A percentile compares a stretch with the other conserved stretches of the same genome.
These are phyloP conservation scores for Syzygium malaccense DNA, from an alignment of 441 rosid species.

Conservation along the genomic window DNA sequence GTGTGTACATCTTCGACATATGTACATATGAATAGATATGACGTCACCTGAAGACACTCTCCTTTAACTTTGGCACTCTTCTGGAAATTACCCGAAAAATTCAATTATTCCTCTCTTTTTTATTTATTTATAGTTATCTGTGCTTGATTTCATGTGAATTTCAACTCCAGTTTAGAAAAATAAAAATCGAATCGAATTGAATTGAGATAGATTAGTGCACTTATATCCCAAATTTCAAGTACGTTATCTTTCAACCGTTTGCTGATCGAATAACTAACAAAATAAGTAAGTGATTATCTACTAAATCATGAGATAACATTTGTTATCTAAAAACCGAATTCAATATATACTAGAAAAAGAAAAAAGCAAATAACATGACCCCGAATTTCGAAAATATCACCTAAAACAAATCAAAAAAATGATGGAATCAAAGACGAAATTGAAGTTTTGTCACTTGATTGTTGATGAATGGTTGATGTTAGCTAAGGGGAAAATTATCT, in stretches of 20 bases:
- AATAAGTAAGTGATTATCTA: not conserved
- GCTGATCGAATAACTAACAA: not conserved
- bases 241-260: not conserved
- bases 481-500: accelerated
- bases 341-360: not conserved
- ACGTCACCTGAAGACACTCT: accelerated
- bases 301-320: not conserved
- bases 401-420: not conserved
- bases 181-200: not conserved
- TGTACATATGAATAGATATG: not conserved
- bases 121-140: not conserved
- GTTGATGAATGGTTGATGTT: accelerated
- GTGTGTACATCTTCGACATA: too few species aligned
- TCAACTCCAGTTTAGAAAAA: not conserved
- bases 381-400: not conserved
- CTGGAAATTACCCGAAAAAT: not conserved
- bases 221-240: not conserved
- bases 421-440: accelerated
- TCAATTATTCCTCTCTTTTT: not conserved
- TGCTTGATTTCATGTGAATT: not conserved
- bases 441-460: not conserved
- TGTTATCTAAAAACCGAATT: not conserved
- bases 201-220: not conserved
- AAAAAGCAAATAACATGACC: too few species aligned
- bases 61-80: not conserved